Conservation (phyloP, 345 rosid genomes). For the Pseudoturritis turrita region DNA sequence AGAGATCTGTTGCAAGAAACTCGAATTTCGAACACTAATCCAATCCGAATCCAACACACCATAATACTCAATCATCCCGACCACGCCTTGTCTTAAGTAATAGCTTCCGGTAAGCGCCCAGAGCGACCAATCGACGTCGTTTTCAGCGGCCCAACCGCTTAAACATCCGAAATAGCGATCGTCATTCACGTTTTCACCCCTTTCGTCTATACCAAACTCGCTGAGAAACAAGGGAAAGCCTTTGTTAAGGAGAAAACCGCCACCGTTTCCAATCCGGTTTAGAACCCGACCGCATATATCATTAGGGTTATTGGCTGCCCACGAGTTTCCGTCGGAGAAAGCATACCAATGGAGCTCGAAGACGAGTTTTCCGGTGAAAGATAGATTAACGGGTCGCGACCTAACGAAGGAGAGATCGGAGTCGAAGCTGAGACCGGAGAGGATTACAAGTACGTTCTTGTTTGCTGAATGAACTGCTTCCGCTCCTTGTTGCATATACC, state of each 20-base stretch:
- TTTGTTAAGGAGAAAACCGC: slow-evolving; percentile 56
- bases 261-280: slow-evolving; percentile 44
- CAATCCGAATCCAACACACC: slow-evolving; percentile 65
- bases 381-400: slow-evolving; percentile 40
- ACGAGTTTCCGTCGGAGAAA: slow-evolving; percentile 64
- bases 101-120: slow-evolving; percentile 89
- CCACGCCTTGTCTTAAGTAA: slow-evolving; percentile 65
- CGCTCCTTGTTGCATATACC: slow-evolving; percentile 86
- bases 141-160: slow-evolving; percentile 61
- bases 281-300: slow-evolving; percentile 65
- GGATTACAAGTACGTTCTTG: slow-evolving; percentile 80
- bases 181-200: slow-evolving; percentile 59
- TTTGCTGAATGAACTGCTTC: slow-evolving; percentile 87
- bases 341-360: slow-evolving; percentile 88
- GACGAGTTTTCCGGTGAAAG: slow-evolving; percentile 61
- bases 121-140: slow-evolving; percentile 79
- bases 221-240: slow-evolving; percentile 74
- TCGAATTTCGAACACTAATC: slow-evolving; percentile 53
- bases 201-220: slow-evolving; percentile 74
- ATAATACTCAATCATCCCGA: slow-evolving; percentile 59
- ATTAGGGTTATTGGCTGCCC: slow-evolving; percentile 68
- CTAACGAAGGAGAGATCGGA: slow-evolving; percentile 59
- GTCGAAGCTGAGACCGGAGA: slow-evolving; percentile 82
- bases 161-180: slow-evolving; percentile 71
- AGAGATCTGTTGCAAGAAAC: slow-evolving; percentile 52